Evolutionary conservation across 2,329 filamentous ascomycete genomes (phyloP), one percentile per base, ranked within the genome.

Genomic region (Bipolaris bicolor): DNA sequence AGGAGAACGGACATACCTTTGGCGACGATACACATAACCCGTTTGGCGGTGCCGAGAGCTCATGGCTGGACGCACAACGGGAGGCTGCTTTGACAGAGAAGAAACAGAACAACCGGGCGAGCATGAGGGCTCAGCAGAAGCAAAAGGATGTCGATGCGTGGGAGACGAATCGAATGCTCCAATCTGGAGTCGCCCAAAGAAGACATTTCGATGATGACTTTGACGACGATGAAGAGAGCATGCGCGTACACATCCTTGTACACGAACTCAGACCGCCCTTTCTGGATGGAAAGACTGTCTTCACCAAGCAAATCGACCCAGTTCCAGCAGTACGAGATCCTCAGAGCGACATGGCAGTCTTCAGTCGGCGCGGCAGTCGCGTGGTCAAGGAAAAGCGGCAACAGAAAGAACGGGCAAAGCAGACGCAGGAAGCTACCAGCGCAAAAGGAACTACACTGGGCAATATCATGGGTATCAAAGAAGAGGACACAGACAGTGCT

Each of bases 141-240:
- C 91, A 97, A 75, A 92, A 90, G 73, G 95, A 99, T 72, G 92
- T 95, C 41, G 95, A 99, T 77, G 94, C 93, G 0, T 99, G 95
- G 95, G 96, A 99, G 77, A 95, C 94, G 15, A 99, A 99, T 75
- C 90, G 95, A 57, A 98, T 99, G 95, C 83, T 99, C 59, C 95
- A 93, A 1, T 97, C 93, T 18, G 94, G 94, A 55, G 93, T 99
- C 16, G 95, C 95, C 16, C 96, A 99, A 76, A 83, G 94, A 70
- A 83, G 92, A 65, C 91, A 95, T 68, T 86, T 92, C 73, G 88
- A 88, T 22, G 84, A 86, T 46, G 92, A 95, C 71, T 96, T 97
- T 69, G 89, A 89, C 49, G 89, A 96, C 63, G 95, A 99, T 62
- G 90, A 97, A 47, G 95, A 99, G 72, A 88, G 87, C 22, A 96